Percentiles rank a stretch among this genome's conserved stretches.
Evolutionary conservation across 2,329 filamentous ascomycete species (phyloP).

Genomic region (Ceratocystis papillata): DNA sequence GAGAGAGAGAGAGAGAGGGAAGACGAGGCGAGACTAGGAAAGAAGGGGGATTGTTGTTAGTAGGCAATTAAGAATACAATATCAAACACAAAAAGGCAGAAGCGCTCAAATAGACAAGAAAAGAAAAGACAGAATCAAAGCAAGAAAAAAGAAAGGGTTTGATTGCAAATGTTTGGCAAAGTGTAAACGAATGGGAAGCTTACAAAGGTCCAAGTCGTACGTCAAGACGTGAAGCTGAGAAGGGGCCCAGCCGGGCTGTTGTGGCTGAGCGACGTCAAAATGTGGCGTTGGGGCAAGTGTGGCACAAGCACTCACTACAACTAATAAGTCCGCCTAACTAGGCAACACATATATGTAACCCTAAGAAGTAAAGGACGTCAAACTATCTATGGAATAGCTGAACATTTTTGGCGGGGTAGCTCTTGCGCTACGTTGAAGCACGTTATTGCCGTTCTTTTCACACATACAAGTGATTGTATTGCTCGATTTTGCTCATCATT

Average conservation of each 20-base stretch:
- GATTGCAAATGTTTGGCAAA: neutral
- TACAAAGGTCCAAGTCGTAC: neutral
- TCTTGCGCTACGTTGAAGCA: neutral
- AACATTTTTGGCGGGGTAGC: constrained; percentile 20
- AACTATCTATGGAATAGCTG: neutral
- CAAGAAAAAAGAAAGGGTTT: neutral
- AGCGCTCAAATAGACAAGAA: neutral
- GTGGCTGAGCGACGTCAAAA: constrained; percentile 8
- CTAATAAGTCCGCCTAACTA: neutral
- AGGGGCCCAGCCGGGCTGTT: neutral
- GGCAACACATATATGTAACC: neutral
- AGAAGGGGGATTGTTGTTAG: neutral
- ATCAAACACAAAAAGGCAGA: neutral
- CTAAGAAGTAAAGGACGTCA: neutral
- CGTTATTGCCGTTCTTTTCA: neutral
- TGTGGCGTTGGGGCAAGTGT: constrained; percentile 3
- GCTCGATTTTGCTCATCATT: neutral
- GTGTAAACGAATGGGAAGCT: neutral
- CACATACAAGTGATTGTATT: neutral
- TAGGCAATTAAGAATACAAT: neutral
- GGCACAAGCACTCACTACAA: neutral
- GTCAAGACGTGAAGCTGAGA: neutral
- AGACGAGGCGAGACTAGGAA: neutral
- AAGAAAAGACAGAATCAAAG: constrained; percentile 2
- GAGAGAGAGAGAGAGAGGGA: neutral